These are phyloP conservation scores for Rhynchosporium graminicola DNA, from an alignment of 2,329 filamentous ascomycete genomes.

Conservation along the genomic window DNA sequence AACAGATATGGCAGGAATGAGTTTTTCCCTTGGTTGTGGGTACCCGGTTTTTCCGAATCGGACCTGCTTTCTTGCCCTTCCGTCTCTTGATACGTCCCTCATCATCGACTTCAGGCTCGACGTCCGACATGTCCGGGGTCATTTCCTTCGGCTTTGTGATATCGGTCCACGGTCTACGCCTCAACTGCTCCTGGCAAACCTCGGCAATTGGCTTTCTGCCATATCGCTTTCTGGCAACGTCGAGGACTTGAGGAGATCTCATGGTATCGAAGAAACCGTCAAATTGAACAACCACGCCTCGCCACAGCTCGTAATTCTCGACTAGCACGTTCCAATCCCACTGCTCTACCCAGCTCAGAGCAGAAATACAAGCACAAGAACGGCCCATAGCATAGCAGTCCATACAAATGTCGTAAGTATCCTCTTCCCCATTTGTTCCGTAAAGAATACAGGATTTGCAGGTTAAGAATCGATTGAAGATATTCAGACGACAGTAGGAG, in stretches of 20 bases:
- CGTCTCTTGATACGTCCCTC: constrained; percentile 63
- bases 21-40: constrained; percentile 51
- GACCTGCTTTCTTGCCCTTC: constrained; percentile 53
- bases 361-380: constrained; percentile 85
- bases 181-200: constrained; percentile 89
- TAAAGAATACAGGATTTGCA: constrained; percentile 78
- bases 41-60: constrained; percentile 40
- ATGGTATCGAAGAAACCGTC: constrained; percentile 67
- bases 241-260: constrained; percentile 68
- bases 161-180: constrained; percentile 78
- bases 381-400: constrained; percentile 98
- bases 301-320: constrained; percentile 80
- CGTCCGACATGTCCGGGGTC: constrained; percentile 48
- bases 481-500: constrained; percentile 92
- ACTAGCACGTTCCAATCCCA: constrained; percentile 81
- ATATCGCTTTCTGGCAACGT: constrained; percentile 65
- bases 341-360: constrained; percentile 88
- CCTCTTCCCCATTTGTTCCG: constrained; percentile 69
- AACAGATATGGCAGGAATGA: constrained; percentile 79
- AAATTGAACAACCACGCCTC: constrained; percentile 72
- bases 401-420: constrained; percentile 96
- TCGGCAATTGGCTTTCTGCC: constrained; percentile 82
- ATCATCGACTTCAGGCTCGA: constrained; percentile 62
- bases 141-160: constrained; percentile 51
- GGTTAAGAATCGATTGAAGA: constrained; percentile 95